Evolutionary conservation across 768 basidiomycete species (phyloP).

Genomic region (Dacryopinax primogenitus): DNA sequence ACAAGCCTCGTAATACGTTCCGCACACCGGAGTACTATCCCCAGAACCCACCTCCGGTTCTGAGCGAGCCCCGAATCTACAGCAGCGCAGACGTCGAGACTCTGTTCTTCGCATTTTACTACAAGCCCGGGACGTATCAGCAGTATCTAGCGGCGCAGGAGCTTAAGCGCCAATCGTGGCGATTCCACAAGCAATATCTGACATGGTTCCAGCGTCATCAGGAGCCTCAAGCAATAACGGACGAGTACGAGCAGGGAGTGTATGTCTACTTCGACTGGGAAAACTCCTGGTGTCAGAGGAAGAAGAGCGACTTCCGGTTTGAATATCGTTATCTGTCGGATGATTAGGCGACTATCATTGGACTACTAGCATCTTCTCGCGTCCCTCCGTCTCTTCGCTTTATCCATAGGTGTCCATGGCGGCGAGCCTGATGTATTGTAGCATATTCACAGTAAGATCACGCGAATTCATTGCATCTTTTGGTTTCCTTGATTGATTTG

Average conservation of each 20-base stretch:
- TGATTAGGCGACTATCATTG: conserved; percentile 39
- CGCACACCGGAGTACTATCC: conserved; percentile 90
- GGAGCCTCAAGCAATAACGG: conserved; percentile 95
- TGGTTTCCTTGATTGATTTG: neutral
- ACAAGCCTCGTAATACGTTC: conserved; percentile 84
- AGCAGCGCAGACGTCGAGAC: conserved; percentile 92
- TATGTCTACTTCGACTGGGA: conserved; percentile 99
- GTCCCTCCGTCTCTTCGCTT: conserved; percentile 7
- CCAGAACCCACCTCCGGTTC: conserved; percentile 64
- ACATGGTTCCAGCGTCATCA: conserved; percentile 99
- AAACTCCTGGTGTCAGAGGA: conserved; percentile 94
- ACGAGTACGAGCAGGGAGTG: conserved; percentile 98
- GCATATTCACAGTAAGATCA: conserved; percentile 9
- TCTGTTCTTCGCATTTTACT: conserved; percentile 97
- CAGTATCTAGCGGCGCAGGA: conserved; percentile 98
- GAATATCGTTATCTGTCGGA: conserved; percentile 92
- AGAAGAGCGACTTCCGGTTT: conserved; percentile 96
- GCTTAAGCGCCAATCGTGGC: conserved; percentile 94
- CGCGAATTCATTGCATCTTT: conserved; percentile 8
- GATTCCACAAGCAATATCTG: conserved; percentile 97
- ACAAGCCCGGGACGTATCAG: conserved; percentile 91
- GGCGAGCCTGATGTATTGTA: conserved; percentile 10
- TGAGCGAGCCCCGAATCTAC: conserved; percentile 75
- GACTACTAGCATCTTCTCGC: conserved; percentile 10
- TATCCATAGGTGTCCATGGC: conserved; percentile 8